phyloP scores from a whole-genome alignment of 192 early-diverging fungal genomes.

The Umbelopsis vinacea region DNA sequence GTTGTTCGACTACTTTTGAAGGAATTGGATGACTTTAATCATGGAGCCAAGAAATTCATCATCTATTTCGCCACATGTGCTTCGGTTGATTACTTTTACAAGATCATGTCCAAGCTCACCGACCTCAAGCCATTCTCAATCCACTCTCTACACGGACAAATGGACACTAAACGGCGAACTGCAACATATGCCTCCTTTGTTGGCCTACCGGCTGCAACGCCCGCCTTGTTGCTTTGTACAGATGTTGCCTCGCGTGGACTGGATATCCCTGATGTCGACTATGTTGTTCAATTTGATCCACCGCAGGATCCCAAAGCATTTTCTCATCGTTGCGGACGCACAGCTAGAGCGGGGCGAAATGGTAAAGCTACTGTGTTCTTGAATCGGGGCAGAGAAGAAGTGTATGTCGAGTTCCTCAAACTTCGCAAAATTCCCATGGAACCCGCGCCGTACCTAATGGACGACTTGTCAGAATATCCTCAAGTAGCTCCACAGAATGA shows the following conservation, averaged over 20 bases:
- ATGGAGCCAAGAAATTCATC: constrained; percentile 79
- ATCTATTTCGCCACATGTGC: constrained; percentile 97
- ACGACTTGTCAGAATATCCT: constrained; percentile 38
- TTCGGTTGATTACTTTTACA: constrained; percentile 94
- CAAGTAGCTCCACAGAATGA: constrained; percentile 37
- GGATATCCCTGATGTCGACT: constrained; percentile 96
- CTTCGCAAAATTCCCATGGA: constrained; percentile 89
- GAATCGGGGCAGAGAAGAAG: constrained; percentile 80
- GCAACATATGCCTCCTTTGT: constrained; percentile 80
- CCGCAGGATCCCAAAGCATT: constrained; percentile 97
- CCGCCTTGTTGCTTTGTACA: constrained; percentile 88
- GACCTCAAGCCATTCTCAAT: constrained; percentile 58
- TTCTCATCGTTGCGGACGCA: constrained; percentile 93
- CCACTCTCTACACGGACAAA: constrained; percentile 90
- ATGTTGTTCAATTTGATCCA: constrained; percentile 93
- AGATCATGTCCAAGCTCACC: constrained; percentile 50
- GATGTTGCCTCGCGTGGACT: constrained; percentile 96
- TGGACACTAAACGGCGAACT: constrained; percentile 87
- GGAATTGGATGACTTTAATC: constrained; percentile 20
- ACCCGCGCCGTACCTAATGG: constrained; percentile 51
- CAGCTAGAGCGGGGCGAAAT: constrained; percentile 83
- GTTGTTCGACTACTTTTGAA: constrained; percentile 67
- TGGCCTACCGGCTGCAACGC: constrained; percentile 59
- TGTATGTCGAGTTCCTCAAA: constrained; percentile 84
- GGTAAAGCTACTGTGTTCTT: constrained; percentile 90